Conservation (phyloP, 495 filamentous ascomycete genomes). For the Aspergillus wentii region DNA sequence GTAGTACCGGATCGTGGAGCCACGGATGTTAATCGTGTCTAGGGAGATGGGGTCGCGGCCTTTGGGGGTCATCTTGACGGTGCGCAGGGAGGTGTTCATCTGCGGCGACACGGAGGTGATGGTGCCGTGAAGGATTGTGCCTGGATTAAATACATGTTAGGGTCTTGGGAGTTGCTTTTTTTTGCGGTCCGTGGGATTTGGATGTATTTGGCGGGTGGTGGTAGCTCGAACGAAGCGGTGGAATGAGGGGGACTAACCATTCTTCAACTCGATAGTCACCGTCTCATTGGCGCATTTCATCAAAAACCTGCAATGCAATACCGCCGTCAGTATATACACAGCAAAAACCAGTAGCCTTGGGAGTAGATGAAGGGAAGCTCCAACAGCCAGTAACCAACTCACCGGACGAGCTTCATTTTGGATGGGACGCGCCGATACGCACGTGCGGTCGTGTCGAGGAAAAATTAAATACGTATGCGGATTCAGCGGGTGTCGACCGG, state of each 20-base stretch:
- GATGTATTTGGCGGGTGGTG: not conserved
- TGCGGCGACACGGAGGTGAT: slow-evolving; percentile 91
- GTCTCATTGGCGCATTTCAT: slow-evolving; percentile 99
- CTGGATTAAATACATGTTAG: no score
- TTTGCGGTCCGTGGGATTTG: slow-evolving; percentile 1
- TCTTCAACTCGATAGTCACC: slow-evolving; percentile 95
- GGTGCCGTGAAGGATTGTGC: slow-evolving; percentile 92
- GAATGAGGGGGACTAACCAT: slow-evolving; percentile 55
- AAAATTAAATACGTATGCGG: not conserved
- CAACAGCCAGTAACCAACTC: no score
- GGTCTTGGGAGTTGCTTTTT: slow-evolving; percentile 12
- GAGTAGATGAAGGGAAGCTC: slow-evolving; percentile 3
- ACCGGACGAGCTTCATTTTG: slow-evolving; percentile 99
- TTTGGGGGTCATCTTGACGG: slow-evolving; percentile 90
- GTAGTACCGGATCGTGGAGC: slow-evolving; percentile 87
- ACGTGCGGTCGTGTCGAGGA: not conserved
- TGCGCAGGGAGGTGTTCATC: slow-evolving; percentile 93
- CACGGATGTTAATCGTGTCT: slow-evolving; percentile 95
- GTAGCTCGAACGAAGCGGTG: slow-evolving; percentile 1
- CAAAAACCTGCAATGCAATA: slow-evolving; percentile 70
- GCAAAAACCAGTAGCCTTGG: no score
- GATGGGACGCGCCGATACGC: slow-evolving; percentile 1
- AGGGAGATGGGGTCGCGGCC: slow-evolving; percentile 80
- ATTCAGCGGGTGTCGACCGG: slow-evolving; percentile 1
- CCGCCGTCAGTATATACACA: no score